Evolutionary conservation across 179 eudicot species (phyloP).

Genomic region (Dionaea muscipula): DNA sequence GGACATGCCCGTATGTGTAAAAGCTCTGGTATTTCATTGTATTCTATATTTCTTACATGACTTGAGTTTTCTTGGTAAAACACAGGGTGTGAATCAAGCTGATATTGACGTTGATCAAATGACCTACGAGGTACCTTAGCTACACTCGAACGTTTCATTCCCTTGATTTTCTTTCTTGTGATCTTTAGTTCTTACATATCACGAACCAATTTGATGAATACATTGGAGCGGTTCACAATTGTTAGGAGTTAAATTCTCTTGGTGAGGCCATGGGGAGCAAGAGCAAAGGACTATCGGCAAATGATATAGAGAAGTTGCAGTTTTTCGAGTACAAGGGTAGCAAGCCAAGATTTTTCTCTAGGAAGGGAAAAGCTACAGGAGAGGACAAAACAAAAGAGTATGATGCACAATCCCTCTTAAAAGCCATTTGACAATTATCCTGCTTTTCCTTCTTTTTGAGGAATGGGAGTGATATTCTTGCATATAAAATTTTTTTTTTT

Average conservation of each 20-base stretch:
- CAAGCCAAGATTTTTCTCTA: slow-evolving; percentile 19
- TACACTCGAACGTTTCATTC: neutral
- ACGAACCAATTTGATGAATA: too few species aligned
- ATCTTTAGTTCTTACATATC: too few species aligned
- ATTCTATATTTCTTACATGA: neutral
- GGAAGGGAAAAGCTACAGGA: slow-evolving; percentile 8
- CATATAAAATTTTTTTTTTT: too few species aligned
- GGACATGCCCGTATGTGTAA: neutral
- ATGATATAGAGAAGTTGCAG: slow-evolving; percentile 31
- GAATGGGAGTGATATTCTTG: too few species aligned
- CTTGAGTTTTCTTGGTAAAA: neutral
- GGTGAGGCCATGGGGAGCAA: slow-evolving; percentile 28
- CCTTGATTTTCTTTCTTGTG: neutral
- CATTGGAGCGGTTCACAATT: neutral
- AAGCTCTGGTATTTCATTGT: neutral
- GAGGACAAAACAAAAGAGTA: slow-evolving; percentile 25
- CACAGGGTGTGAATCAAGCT: neutral
- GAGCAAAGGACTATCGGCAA: slow-evolving; percentile 35
- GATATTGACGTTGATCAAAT: neutral
- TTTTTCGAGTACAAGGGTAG: slow-evolving; percentile 24
- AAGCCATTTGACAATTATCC: too few species aligned
- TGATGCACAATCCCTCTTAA: slow-evolving; percentile 8
- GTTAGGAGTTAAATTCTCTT: slow-evolving; percentile 28
- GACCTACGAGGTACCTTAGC: slow-evolving; percentile 3
- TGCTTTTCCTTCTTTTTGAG: too few species aligned